Conservation (phyloP, 768 basidiomycete genomes). For the Suillus paluster region DNA sequence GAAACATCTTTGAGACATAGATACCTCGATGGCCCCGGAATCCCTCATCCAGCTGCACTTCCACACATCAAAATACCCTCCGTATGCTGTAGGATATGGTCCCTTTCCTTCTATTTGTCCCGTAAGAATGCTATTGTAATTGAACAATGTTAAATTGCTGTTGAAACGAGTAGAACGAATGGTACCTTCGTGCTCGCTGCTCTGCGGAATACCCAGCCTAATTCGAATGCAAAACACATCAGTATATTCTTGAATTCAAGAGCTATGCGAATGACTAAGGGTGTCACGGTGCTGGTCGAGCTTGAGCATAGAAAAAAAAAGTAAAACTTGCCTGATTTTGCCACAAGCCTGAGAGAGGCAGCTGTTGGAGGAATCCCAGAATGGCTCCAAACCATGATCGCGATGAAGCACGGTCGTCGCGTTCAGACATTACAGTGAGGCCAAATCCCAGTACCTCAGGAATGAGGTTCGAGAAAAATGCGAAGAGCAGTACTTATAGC, state of each 20-base stretch:
- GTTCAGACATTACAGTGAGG: background rate
- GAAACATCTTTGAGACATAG: background rate
- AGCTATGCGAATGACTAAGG: background rate
- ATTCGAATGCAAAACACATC: background rate
- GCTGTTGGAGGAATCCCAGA: background rate
- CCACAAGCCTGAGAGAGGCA: background rate
- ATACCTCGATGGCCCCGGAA: constrained; percentile 3
- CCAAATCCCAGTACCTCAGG: background rate
- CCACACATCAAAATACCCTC: constrained; percentile 16
- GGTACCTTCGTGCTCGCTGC: background rate
- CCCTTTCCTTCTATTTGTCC: constrained; percentile 9
- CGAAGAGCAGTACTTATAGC: background rate
- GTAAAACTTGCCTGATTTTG: background rate
- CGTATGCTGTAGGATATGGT: constrained; percentile 10
- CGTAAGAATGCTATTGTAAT: constrained; percentile 14
- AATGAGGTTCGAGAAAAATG: background rate
- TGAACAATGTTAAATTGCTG: background rate
- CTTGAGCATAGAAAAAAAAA: background rate
- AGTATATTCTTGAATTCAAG: background rate
- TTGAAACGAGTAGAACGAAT: background rate
- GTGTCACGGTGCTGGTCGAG: too few species aligned
- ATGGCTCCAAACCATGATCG: background rate
- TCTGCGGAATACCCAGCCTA: background rate
- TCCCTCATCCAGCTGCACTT: constrained; percentile 24
- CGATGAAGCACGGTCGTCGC: background rate